A percentile compares a stretch with the other conserved stretches of the same genome.
phyloP scores from a whole-genome alignment of 441 rosid genomes.

The Erodium texanum region DNA sequence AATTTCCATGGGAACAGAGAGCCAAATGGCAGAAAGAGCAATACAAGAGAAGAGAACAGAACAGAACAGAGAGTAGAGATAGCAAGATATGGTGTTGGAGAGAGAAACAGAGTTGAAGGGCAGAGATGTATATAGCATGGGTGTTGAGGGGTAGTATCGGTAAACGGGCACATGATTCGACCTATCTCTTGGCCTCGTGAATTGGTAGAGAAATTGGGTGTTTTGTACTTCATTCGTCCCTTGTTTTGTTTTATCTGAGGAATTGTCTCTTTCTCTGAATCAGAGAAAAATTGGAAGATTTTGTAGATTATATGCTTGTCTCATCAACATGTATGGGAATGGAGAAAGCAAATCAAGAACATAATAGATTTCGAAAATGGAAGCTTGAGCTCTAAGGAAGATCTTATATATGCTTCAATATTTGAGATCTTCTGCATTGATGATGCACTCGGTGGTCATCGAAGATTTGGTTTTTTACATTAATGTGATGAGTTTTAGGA shows the following conservation, averaged over 20 bases:
- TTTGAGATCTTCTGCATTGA: too few species aligned
- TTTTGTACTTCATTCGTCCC: conserved; percentile 37
- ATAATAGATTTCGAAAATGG: too few species aligned
- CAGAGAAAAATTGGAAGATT: conserved; percentile 29
- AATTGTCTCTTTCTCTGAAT: conserved; percentile 40
- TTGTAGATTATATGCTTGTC: not conserved
- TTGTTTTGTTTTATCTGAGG: conserved; percentile 32
- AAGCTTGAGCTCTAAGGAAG: not conserved
- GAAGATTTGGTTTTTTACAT: too few species aligned
- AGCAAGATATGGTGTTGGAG: not conserved
- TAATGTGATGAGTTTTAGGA: too few species aligned
- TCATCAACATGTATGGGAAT: not conserved
- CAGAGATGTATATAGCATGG: conserved; percentile 9
- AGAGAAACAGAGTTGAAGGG: not conserved
- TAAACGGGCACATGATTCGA: conserved; percentile 12
- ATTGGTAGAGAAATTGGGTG: conserved; percentile 8
- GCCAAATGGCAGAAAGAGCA: not conserved
- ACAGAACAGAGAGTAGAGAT: not conserved
- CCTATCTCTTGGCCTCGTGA: conserved; percentile 18
- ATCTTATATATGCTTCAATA: too few species aligned
- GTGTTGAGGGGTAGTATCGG: not conserved
- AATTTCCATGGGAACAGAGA: conserved; percentile 38
- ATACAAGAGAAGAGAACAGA: not conserved
- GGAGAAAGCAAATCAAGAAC: too few species aligned
- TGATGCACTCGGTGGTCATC: too few species aligned